Evolutionary conservation across 2,329 filamentous ascomycete genomes (phyloP).

Genomic region (Neopestalotiopsis sp.): DNA sequence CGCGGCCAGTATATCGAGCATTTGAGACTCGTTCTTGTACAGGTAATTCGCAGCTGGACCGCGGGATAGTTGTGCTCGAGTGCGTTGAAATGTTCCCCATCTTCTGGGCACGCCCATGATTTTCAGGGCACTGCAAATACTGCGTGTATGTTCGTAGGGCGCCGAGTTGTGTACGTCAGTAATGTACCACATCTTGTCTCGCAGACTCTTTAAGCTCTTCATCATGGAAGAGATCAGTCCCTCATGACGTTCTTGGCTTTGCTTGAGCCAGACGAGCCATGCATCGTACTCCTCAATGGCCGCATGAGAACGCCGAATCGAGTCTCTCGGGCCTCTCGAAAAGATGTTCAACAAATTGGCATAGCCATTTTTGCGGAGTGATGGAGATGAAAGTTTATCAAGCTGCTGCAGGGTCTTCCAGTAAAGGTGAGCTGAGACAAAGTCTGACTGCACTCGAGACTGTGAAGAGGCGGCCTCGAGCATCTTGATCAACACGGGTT

Average conservation of each 20-base stretch:
- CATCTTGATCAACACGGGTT: constrained; percentile 70
- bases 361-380: constrained; percentile 71
- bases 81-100: constrained; percentile 57
- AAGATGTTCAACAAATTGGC: constrained; percentile 76
- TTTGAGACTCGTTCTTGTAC: constrained; percentile 81
- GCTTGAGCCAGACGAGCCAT: constrained; percentile 84
- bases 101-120: constrained; percentile 79
- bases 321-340: constrained; percentile 72
- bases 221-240: constrained; percentile 77
- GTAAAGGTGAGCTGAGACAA: constrained; percentile 82
- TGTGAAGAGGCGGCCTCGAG: constrained; percentile 77
- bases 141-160: constrained; percentile 84
- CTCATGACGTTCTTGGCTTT: constrained; percentile 80
- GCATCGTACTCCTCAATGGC: constrained; percentile 81
- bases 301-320: constrained; percentile 71
- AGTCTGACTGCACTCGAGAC: constrained; percentile 81
- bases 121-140: constrained; percentile 86
- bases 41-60: constrained; percentile 67
- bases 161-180: constrained; percentile 91
- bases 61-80: constrained; percentile 52
- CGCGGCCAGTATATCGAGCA: constrained; percentile 86
- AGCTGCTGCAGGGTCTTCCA: constrained; percentile 83
- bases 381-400: constrained; percentile 64
- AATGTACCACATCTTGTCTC: constrained; percentile 99
- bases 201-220: constrained; percentile 73